A percentile compares a stretch with the other conserved stretches of the same genome.
Evolutionary conservation across 192 early-diverging fungal species (phyloP).

Genomic region (Coemansia pectinata): DNA sequence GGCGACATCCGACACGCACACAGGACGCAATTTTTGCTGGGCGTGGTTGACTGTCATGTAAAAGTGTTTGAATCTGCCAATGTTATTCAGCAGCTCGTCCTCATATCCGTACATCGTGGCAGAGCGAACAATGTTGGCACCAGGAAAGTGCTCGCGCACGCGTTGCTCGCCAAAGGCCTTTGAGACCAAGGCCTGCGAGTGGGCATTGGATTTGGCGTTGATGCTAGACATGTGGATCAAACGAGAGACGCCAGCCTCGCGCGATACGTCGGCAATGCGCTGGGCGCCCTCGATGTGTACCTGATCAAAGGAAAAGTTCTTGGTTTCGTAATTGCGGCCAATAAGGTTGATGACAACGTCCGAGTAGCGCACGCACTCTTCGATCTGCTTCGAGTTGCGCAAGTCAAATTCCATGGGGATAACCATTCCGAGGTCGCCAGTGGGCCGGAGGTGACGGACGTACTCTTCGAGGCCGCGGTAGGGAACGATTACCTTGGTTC

Average conservation of each 20-base stretch:
- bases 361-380: conserved; percentile 85
- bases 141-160: conserved; percentile 87
- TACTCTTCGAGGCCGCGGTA: conserved; percentile 86
- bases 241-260: conserved; percentile 78
- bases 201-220: conserved; percentile 73
- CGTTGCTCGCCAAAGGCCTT: conserved; percentile 93
- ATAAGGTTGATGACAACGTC: conserved; percentile 96
- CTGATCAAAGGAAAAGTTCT: conserved; percentile 87
- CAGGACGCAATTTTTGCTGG: conserved; percentile 48
- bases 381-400: conserved; percentile 80
- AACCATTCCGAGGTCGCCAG: conserved; percentile 94
- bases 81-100: conserved; percentile 89
- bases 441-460: conserved; percentile 83
- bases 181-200: conserved; percentile 75
- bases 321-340: conserved; percentile 88
- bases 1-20: conserved; percentile 83
- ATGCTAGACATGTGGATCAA: conserved; percentile 90
- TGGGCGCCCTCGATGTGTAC: conserved; percentile 85
- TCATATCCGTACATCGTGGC: conserved; percentile 87
- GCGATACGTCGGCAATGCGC: conserved; percentile 74
- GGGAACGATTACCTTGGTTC: conserved; percentile 88
- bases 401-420: conserved; percentile 89
- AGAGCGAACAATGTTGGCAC: conserved; percentile 92
- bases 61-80: conserved; percentile 61
- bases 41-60: conserved; percentile 44